Evolutionary conservation across 371 early-diverging fungal species (phyloP).

Genomic region (Dipsacomyces acuminosporus): DNA sequence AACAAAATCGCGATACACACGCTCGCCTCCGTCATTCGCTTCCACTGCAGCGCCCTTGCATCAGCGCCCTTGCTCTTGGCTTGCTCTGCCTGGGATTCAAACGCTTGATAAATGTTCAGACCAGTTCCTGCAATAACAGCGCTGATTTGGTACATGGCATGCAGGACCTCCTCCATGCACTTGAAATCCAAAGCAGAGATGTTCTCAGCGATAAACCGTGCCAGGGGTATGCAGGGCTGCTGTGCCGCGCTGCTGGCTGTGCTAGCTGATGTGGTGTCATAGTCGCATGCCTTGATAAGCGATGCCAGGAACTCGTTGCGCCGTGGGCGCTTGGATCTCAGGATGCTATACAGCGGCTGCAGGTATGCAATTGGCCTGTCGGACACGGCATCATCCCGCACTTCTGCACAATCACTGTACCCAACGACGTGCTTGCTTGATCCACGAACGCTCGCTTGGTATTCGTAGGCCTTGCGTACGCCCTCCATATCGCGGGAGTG

Average conservation of each 20-base stretch:
- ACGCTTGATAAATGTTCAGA: slow-evolving; percentile 52
- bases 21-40: slow-evolving; percentile 19
- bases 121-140: slow-evolving; percentile 66
- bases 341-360: slow-evolving; percentile 59
- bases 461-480: slow-evolving; percentile 65
- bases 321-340: slow-evolving; percentile 60
- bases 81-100: slow-evolving; percentile 45
- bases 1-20: slow-evolving; percentile 53
- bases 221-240: slow-evolving; percentile 56
- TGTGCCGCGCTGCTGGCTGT: slow-evolving; percentile 20
- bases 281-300: slow-evolving; percentile 65
- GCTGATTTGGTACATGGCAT: slow-evolving; percentile 62
- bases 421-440: slow-evolving; percentile 24
- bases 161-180: slow-evolving; percentile 72
- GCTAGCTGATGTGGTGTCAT: slow-evolving; percentile 46
- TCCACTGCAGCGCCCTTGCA: slow-evolving; percentile 14
- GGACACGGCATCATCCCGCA: slow-evolving; percentile 50
- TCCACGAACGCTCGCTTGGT: slow-evolving; percentile 53
- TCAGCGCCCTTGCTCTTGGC: not conserved
- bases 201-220: slow-evolving; percentile 76
- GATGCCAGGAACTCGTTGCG: slow-evolving; percentile 67
- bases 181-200: slow-evolving; percentile 68
- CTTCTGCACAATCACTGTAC: slow-evolving; percentile 39
- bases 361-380: slow-evolving; percentile 58
- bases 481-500: slow-evolving; percentile 71